These are phyloP conservation scores for Penicilliopsis zonata DNA, from an alignment of 495 filamentous ascomycete species.

Conservation along the genomic window DNA sequence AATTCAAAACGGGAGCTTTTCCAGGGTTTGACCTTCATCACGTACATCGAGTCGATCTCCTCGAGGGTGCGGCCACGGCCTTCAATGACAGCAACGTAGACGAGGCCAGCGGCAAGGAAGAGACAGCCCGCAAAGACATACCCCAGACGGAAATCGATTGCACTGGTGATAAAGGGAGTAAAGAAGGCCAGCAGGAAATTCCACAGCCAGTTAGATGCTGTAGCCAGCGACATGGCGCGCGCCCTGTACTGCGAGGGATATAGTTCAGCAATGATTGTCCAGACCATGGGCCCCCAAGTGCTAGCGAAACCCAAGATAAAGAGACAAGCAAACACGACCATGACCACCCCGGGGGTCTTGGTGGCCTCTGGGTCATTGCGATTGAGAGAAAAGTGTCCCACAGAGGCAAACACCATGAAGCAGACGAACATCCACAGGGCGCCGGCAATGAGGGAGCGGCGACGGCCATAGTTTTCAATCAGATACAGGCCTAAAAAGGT, in stretches of 20 bases:
- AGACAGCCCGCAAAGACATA: conserved; percentile 67
- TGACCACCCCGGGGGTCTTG: conserved; percentile 52
- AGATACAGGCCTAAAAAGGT: conserved; percentile 62
- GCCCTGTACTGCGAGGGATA: conserved; percentile 67
- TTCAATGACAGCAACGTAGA: conserved; percentile 67
- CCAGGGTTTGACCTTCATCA: conserved; percentile 49
- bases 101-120: conserved; percentile 41
- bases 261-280: conserved; percentile 67
- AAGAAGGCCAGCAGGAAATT: conserved; percentile 77
- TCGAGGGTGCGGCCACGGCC: conserved; percentile 50
- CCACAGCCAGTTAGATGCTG: conserved; percentile 74
- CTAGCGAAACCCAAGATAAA: conserved; percentile 44
- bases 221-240: conserved; percentile 62
- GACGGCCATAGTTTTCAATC: conserved; percentile 58
- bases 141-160: conserved; percentile 60
- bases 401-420: conserved; percentile 59
- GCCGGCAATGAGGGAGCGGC: conserved; percentile 53
- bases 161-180: conserved; percentile 55
- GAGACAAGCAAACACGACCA: conserved; percentile 63
- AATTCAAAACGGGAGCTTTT: conserved; percentile 38
- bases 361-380: conserved; percentile 38
- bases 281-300: conserved; percentile 77
- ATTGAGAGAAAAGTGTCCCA: conserved; percentile 54
- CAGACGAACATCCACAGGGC: conserved; percentile 59
- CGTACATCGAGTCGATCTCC: conserved; percentile 74